Base-by-base conservation (phyloP, 108 stramenopile genomes). In the Cyclostephanos invisitatus region DNA sequence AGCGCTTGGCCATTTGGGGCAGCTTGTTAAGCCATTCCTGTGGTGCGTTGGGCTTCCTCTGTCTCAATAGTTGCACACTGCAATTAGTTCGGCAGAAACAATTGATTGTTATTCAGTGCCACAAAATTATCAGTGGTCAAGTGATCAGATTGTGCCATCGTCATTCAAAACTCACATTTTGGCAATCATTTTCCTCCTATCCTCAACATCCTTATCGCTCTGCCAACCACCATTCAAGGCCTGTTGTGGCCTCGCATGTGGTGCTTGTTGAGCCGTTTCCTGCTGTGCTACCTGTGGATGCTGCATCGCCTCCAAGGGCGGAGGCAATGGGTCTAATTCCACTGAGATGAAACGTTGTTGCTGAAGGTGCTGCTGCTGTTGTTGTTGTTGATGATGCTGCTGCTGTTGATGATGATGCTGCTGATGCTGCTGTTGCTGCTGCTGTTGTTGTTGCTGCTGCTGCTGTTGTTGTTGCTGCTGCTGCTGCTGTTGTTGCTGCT, bases 1-100 rank as follows among this genome's bases (percentile, higher is more conserved):
- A 81, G 24, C 96, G 85, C 64, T 95, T 95, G 0, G 97, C 97
- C 97, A 98, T 98, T 72, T 97, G 93, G 8, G 96, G 96, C 9
- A 98, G 86, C 66, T 97, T 97, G 69, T 93, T 89, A 71, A 96
- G 74, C 96, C 96, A 97, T 78, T 97, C 95, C 64, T 89, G 83
- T n/a, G 96, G 92, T 8, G 97, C 96, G 72, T 98, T 91, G 37
- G 96, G 96, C 57, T 95, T 95, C 29, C 97, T 88, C 63, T 92
- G 89, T 59, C 95, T 89, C 72, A 98, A 80, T n/a, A 98, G 78
- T 48, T 91, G 89, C 29, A 97, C 95, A 76, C 91, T 96, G 57
- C 5, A 54, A 63, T 25, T 3, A 8, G 21, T 54, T 24, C 12
- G 27, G 25, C 2, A 54, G 28, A 27, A 51, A 36, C 20, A 51